Evolutionary conservation across 495 filamentous ascomycete species (phyloP).

Genomic region (Annulohypoxylon nitens): DNA sequence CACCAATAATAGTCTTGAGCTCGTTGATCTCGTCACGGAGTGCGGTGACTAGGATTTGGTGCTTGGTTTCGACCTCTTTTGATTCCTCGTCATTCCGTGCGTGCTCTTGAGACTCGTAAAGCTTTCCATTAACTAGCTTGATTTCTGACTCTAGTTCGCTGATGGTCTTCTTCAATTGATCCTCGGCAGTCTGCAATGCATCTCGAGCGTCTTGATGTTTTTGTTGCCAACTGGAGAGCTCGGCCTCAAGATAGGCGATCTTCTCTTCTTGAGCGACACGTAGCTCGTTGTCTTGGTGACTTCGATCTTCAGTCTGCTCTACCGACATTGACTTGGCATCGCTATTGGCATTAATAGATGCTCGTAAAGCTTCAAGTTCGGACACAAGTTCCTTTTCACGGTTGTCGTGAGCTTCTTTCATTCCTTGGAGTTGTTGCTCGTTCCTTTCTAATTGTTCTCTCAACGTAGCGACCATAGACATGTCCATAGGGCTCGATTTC

Average conservation of each 20-base stretch:
- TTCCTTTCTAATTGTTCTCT: conserved; percentile 88
- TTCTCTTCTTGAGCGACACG: conserved; percentile 68
- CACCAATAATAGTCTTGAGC: conserved; percentile 77
- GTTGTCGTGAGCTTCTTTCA: conserved; percentile 77
- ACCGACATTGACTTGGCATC: conserved; percentile 26
- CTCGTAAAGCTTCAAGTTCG: conserved; percentile 76
- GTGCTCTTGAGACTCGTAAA: conserved; percentile 49
- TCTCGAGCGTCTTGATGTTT: conserved; percentile 79
- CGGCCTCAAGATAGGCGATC: conserved; percentile 78
- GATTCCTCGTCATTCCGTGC: conserved; percentile 51
- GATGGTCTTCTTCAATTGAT: conserved; percentile 77
- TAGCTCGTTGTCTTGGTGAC: conserved; percentile 51
- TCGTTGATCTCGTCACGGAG: conserved; percentile 82
- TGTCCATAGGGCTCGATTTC: conserved; percentile 89
- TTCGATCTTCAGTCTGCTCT: conserved; percentile 22
- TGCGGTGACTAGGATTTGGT: conserved; percentile 73
- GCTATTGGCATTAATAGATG: conserved; percentile 63
- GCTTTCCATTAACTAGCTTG: conserved; percentile 55
- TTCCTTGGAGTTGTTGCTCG: conserved; percentile 79
- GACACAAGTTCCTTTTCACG: conserved; percentile 79
- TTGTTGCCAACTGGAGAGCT: conserved; percentile 79
- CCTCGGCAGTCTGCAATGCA: conserved; percentile 79
- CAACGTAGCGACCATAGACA: conserved; percentile 88
- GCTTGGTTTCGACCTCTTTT: conserved; percentile 60
- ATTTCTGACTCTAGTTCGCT: conserved; percentile 74